Base-by-base conservation (phyloP, 1,139 yeast genomes). In the Blastobotrys proliferans region DNA sequence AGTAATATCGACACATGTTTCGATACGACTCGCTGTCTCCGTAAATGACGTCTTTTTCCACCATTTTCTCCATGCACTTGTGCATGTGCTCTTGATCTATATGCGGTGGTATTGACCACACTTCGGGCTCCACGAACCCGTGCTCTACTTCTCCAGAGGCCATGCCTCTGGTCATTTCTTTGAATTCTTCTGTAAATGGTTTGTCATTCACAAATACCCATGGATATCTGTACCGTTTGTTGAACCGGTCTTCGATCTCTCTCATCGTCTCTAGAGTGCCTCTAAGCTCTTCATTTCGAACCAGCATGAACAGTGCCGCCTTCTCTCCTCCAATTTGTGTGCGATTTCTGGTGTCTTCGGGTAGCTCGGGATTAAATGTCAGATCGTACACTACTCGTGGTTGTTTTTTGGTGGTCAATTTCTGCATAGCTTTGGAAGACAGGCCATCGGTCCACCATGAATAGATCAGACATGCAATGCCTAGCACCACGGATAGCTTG, bases 201-300 rank as follows among this genome's bases (percentile, higher is more conserved):
- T 77, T 86, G 57, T 90, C 94, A 58, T 90, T 90, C 40, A 90
- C 61, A 55, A 90, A 88, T 1, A 87, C 83, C 96, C 96, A 90
- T 5, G 95, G 92, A 53, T 77, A 77, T 50, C 74, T 60, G 61
- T 61, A 76, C 44, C 71, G 66, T 11, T 68, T 60, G 61, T 77
- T 77, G 64, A 77, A 77, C 13, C 81, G 59, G 56, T 77, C 81
- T 57, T 77, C 82, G 29, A 83, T 68, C 27, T 77, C 70, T 46
- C 88, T 69, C 67, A 84, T 83, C 1, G 90, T 73, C 51, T 72
- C 69, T 44, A 83, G 64, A 11, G 87, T 83, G 2, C 76, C 79
- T 37, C 69, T 72, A 26, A 84, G 62, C 61, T 84, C 95, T 50
- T 68, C 63, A 60, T 84, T 84, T 29, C 76, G 66, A 24, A 90